These are phyloP conservation scores for Chrysoporthe cubensis DNA, from an alignment of 2,329 filamentous ascomycete genomes.

Conservation along the genomic window DNA sequence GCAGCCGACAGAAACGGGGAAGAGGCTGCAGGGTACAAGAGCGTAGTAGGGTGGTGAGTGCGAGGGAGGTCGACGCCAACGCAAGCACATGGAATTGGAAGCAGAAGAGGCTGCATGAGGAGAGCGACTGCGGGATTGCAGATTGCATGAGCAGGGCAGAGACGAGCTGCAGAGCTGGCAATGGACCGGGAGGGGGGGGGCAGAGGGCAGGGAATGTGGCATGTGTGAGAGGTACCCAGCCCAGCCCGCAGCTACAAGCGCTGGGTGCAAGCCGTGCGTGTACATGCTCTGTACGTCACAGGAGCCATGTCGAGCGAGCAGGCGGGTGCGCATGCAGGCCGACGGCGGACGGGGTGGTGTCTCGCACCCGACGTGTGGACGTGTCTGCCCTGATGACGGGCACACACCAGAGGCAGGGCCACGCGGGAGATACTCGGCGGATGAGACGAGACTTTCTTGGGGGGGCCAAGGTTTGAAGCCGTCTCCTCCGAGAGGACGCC, in stretches of 20 bases:
- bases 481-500: constrained; percentile 2
- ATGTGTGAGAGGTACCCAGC: background rate
- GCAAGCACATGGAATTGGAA: constrained; percentile 5
- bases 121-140: constrained; percentile 2
- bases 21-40: background rate
- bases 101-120: constrained; percentile 9
- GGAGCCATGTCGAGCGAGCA: constrained; percentile 8
- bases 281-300: constrained; percentile 10
- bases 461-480: background rate
- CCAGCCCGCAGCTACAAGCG: constrained; percentile 15
- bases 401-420: background rate
- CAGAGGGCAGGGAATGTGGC: constrained; percentile 13
- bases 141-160: constrained; percentile 18
- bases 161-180: constrained; percentile 12
- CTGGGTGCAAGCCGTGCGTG: constrained; percentile 12
- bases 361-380: background rate
- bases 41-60: constrained; percentile 3
- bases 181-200: constrained; percentile 9
- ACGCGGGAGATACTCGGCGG: background rate
- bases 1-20: constrained; percentile 7
- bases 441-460: background rate
- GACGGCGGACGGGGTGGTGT: constrained; percentile 6
- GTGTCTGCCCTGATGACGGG: background rate
- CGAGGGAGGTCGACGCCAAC: constrained; percentile 8
- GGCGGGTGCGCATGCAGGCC: background rate